phyloP scores from a whole-genome alignment of 345 rosid genomes.

The Conringia planisiliqua region DNA sequence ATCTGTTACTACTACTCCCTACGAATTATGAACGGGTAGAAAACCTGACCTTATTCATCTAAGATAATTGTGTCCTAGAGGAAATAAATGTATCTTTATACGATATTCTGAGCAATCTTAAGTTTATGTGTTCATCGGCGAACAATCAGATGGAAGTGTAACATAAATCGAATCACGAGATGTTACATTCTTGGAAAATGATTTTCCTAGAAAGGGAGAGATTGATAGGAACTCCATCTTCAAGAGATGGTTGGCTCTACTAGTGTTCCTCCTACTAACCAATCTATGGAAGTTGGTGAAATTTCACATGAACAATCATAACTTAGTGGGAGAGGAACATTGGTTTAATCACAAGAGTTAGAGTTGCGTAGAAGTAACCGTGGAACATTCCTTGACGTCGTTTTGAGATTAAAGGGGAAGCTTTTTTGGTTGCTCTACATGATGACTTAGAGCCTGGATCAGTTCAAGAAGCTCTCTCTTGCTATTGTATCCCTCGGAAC shows the following conservation, averaged over 20 bases:
- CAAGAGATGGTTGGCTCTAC: not conserved
- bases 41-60: not conserved
- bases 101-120: not conserved
- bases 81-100: too few species aligned
- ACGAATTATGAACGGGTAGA: not conserved
- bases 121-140: not conserved
- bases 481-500: too few species aligned
- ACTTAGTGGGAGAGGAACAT: too few species aligned
- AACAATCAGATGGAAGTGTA: not conserved
- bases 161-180: not conserved
- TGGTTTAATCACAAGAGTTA: too few species aligned
- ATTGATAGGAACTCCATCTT: not conserved
- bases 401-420: too few species aligned
- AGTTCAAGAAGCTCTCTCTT: too few species aligned
- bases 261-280: not conserved
- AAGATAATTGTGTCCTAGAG: not conserved
- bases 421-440: too few species aligned
- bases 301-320: too few species aligned
- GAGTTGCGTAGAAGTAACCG: too few species aligned
- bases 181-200: slow-evolving; percentile 11
- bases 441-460: too few species aligned
- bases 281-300: not conserved
- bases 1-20: not conserved
- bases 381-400: too few species aligned
- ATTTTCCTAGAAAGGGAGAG: not conserved